Evolutionary conservation across 495 filamentous ascomycete genomes (phyloP), one percentile per base, ranked within the genome.

Genomic region (Amniculicola lignicola): DNA sequence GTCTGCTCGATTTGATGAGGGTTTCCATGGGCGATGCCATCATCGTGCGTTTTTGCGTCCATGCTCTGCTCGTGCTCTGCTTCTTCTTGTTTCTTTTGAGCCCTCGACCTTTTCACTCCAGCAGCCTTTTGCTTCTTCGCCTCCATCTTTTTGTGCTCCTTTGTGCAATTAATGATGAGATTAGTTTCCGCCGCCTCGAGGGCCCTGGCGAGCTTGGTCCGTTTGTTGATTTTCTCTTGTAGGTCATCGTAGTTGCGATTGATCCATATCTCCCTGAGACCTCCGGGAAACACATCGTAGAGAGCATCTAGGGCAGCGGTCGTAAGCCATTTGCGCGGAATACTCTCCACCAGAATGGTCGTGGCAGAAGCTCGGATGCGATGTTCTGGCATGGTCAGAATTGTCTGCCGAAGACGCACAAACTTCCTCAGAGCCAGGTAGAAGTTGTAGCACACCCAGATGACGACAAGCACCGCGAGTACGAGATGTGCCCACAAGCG

Each of bases 261-360:
- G 57, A 96, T 85, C 89, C 91, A 98, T 28, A 97, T 90, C 68
- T 96, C 96, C 48, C 90, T 82, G 67, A 98, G 84, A 41, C 93
- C 93, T 36, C 93, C 93, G 2, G 93, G 93, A 64, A 96, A 98
- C 5, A 97, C 90, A 69, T 98, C 93, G 62, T 93, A 98, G n/a
- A 98, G 75, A 0, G 80, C 83, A 36, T 84, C 78, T 11, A 98
- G 76, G 9, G 89, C 87, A 45, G 95, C 82, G 37, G 87, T 76
- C 21, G 79, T 86, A 11, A 95, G 81, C 92, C 92, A 97, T 64
- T 89, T 89, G 25, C 79, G 76, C 15, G 93, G 93, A 52, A 98
- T 96, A 21, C 83, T 84, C 53, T 85, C 90, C 15, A 97, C 90
- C 11, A 98, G 76, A 46, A 98, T 91, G 2, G 93, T 97, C 9